A percentile compares a stretch with the other conserved stretches of the same genome.
These are phyloP conservation scores for Byssochlamys sp. DNA, from an alignment of 2,329 filamentous ascomycete species.

Conservation along the genomic window DNA sequence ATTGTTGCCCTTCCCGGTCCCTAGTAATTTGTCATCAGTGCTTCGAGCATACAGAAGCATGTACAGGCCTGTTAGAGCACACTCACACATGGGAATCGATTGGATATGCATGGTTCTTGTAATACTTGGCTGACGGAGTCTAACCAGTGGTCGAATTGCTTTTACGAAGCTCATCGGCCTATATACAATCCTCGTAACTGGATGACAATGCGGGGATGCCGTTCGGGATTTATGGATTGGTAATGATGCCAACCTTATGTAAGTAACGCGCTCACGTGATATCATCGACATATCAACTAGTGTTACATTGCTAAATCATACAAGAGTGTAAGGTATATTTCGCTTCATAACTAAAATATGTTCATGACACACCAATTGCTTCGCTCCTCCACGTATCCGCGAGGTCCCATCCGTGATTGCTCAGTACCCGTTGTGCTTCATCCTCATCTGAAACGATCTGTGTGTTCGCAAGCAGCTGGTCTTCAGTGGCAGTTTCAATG, in stretches of 20 bases:
- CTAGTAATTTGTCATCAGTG: constrained; percentile 7
- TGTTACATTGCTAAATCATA: neutral
- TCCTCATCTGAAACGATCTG: neutral
- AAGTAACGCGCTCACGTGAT: constrained; percentile 5
- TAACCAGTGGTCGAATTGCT: constrained; percentile 12
- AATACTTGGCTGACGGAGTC: constrained; percentile 3
- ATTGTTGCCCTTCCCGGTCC: constrained; percentile 38
- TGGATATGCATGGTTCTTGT: constrained; percentile 41
- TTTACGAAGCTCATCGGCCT: constrained; percentile 20
- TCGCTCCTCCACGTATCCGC: constrained; percentile 23
- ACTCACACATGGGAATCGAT: constrained; percentile 46
- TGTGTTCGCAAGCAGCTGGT: neutral
- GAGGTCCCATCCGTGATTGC: constrained; percentile 20
- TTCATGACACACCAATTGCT: constrained; percentile 23
- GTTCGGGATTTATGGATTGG: constrained; percentile 1
- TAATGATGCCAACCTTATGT: constrained; percentile 2
- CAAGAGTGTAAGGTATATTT: neutral
- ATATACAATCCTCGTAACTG: neutral
- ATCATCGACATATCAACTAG: neutral
- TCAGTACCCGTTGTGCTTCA: constrained; percentile 12
- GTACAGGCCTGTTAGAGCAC: neutral
- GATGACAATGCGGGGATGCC: neutral
- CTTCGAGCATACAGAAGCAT: neutral
- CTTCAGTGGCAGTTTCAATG: neutral
- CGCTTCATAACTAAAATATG: neutral